Base-by-base conservation (phyloP, 176 grass and related monocot species). In the Carex parvula region DNA sequence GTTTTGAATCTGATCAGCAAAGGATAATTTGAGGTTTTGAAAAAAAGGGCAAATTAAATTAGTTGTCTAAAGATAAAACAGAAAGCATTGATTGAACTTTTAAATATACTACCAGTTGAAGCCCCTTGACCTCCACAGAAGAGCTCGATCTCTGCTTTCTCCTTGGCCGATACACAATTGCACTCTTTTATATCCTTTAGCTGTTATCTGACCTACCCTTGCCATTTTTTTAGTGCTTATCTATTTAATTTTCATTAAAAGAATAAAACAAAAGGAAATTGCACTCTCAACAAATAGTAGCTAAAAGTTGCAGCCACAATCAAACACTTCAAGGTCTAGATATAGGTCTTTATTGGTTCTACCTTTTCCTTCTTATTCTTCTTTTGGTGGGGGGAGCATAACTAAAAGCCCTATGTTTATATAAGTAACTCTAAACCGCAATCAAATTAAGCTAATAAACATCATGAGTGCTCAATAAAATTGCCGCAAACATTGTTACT, bases 131-230 rank as follows among this genome's bases (percentile, higher is more conserved):
- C 80, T 95, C 92, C 84, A 81, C 41, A 44, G 80, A 77, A 76
- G 89, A 84, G 74, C 60, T 93, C 84, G 6, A 44, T 44, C 41
- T 89, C 85, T 68, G 85, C 89, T 85, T 75, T 95, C 61, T 93
- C 92, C 91, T 93, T 88, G 46, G 89, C 91, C 86, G 93, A 84
- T 24, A 77, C 71, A 81, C 89, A 89, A 85, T 92, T 92, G 66
- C 84, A 95, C n/a, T 89, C 70, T 95, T 86, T 86, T 75, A 98
- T 71, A 81, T 98, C 89, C 85, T 98, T 98, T 81, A 93, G 89
- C 92, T 64, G 72, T 98, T 86, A 88, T 86, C 60, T 95, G 92
- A 84, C 95, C 89, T 85, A 92, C 60, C 83, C 95, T 91, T 64
- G 82, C 90, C 86, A 93, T 79, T 73, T 86, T 92, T 86, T 83